These are phyloP conservation scores for Kandelia obovata DNA, from an alignment of 345 rosid species.

Conservation along the genomic window DNA sequence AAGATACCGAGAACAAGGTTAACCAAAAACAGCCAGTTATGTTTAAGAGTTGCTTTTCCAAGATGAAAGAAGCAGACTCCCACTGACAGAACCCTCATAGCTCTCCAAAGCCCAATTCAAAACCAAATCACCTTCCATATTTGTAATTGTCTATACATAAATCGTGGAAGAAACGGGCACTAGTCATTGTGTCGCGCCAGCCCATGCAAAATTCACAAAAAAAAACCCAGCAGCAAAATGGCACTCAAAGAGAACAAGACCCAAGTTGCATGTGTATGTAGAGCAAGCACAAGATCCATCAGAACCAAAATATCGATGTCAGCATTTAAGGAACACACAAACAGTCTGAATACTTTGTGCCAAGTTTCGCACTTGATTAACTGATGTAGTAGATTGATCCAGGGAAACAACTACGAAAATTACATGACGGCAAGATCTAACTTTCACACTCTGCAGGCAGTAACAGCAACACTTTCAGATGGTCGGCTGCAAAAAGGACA, in stretches of 20 bases:
- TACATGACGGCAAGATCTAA: slow-evolving; percentile 25
- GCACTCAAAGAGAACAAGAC: slow-evolving; percentile 40
- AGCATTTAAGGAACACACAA: slow-evolving; percentile 44
- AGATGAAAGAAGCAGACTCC: slow-evolving; percentile 26
- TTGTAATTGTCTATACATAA: slow-evolving; percentile 17
- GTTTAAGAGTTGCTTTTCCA: slow-evolving; percentile 32
- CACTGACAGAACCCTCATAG: slow-evolving; percentile 23
- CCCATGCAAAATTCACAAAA: slow-evolving; percentile 23
- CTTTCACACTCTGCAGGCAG: slow-evolving; percentile 27
- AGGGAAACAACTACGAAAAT: slow-evolving; percentile 29
- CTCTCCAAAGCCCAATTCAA: slow-evolving; percentile 35
- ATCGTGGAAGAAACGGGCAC: slow-evolving; percentile 12
- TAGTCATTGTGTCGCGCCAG: slow-evolving; percentile 23
- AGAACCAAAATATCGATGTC: slow-evolving; percentile 36
- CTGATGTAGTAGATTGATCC: slow-evolving; percentile 36
- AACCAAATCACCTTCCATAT: slow-evolving; percentile 19
- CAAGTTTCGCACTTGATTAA: slow-evolving; percentile 39
- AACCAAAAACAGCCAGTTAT: slow-evolving; percentile 31
- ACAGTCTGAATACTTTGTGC: slow-evolving; percentile 31
- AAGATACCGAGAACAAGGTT: slow-evolving; percentile 29
- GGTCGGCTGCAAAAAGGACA: slow-evolving; percentile 24
- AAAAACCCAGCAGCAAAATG: slow-evolving; percentile 31
- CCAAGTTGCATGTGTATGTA: slow-evolving; percentile 39
- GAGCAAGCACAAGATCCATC: slow-evolving; percentile 47
- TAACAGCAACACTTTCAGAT: slow-evolving; percentile 26